Evolutionary conservation across 345 rosid genomes (phyloP), one percentile per base, ranked within the genome.

Genomic region (Salix purpurea): DNA sequence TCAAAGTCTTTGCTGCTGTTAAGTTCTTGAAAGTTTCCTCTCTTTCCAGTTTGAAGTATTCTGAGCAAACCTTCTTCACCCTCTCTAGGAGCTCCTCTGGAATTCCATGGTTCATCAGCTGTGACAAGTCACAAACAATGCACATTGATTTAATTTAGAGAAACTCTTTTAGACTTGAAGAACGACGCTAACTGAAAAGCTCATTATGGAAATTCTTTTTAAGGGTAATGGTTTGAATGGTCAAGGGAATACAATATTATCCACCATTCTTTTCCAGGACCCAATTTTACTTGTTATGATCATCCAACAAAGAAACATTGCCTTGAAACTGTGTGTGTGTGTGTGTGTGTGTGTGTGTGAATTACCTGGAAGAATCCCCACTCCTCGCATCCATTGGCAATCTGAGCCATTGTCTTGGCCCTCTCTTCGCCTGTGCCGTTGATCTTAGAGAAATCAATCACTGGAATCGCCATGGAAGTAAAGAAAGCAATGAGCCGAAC

Each of bases 341-440:
- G 1, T 7, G 0, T 32, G 9, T 39, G 1, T 39, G 1, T 10
- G 10, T 9, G 0, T 7, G 1, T 7, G 9, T 32, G 2, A 36
- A 10, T 18, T 80, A 94, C 98, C 97, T 94, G 98, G 44, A 94
- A 94, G 81, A 94, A 92, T 10, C 98, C 98, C 97, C 97, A 94
- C 44, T 91, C 94, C 77, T 92, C 88, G 16, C 97, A 92, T 26
- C 90, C 89, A 78, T 79, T 87, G 37, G 97, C 97, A 48, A 94
- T 90, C 76, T 84, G 85, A 75, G 91, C 94, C 70, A 92, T 76
- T 5, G 91, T 86, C 40, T 80, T 80, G 60, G 90, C 89, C 75
- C 92, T 88, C 56, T 90, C 92, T 76, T 86, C 91, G 11, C 89
- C 91, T 11, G 19, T 62, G 5, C 78, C 80, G 61, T 88, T 82